These are phyloP conservation scores for Laburnicola sp. DNA, from an alignment of 2,329 filamentous ascomycete genomes.

Conservation along the genomic window DNA sequence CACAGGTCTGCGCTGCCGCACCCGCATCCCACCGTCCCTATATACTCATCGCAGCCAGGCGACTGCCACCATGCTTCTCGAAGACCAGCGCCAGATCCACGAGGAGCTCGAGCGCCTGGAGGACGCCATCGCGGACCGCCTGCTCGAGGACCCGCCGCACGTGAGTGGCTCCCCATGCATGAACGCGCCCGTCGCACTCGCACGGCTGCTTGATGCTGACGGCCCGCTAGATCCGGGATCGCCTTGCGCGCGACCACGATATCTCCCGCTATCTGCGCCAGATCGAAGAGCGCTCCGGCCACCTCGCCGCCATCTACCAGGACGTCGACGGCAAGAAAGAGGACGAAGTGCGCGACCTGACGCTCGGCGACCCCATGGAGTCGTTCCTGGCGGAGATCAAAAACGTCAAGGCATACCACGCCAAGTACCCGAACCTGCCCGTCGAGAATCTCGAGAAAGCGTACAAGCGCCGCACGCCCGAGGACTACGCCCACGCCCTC, in stretches of 20 bases:
- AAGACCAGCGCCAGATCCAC: conserved; percentile 91
- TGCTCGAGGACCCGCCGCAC: conserved; percentile 84
- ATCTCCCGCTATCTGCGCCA: conserved; percentile 82
- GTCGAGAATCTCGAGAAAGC: conserved; percentile 93
- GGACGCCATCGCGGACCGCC: conserved; percentile 87
- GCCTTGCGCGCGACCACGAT: conserved; percentile 89
- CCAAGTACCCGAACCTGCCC: conserved; percentile 88
- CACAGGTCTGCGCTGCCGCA: conserved; percentile 27
- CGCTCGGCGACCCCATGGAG: conserved; percentile 82
- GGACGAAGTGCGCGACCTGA: conserved; percentile 81
- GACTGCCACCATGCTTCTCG: conserved; percentile 68
- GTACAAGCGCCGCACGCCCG: conserved; percentile 73
- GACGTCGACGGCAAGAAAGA: conserved; percentile 72
- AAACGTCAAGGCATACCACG: conserved; percentile 83
- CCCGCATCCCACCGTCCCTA: conserved; percentile 1
- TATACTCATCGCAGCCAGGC: conserved; percentile 22
- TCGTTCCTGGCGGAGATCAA: conserved; percentile 86
- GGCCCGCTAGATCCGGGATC: conserved; percentile 74
- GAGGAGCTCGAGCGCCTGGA: conserved; percentile 97
- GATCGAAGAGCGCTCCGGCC: conserved; percentile 82
- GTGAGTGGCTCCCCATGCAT: conserved; percentile 54
- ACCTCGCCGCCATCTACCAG: conserved; percentile 80
- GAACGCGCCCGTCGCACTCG: neutral
- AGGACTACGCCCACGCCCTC: conserved; percentile 63
- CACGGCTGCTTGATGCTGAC: conserved; percentile 8